Evolutionary conservation across 139 green algal genomes (phyloP), one percentile per base, ranked within the genome.

Genomic region (Chlamydomonas incerta): DNA sequence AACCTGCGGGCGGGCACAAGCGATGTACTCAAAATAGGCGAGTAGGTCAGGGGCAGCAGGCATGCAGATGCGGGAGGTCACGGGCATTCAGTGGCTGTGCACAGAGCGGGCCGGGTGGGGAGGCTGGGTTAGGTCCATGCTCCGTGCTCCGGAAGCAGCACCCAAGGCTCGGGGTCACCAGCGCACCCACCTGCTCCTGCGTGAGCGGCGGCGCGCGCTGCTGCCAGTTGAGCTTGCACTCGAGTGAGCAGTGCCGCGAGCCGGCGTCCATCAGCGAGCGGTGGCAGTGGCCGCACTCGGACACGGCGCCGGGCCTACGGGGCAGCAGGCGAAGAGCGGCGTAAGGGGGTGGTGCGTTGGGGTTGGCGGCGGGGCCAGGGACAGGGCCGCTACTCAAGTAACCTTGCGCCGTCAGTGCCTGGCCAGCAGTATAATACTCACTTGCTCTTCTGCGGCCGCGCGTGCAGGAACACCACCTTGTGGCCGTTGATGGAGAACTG

Each of bases 401-500:
- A n/a, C 60, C 26, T 33, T 34, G 26, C 26, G 5, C 26, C 26
- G 62, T 31, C 65, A 37, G 26, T 5, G n/a, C 31, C 65, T 5
- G 4, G 13, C 28, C 65, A 9, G 15, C 65, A 34, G 1, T 21
- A 24, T 0, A 5, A 1, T 0, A 84, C 88, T 28, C 74, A 85
- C 74, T 89, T 89, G 14, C 92, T 89, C 4, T 85, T 85, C 41
- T 98, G 95, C 41, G 95, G 95, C 2, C 95, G 90, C 31, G 93
- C 80, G 4, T 91, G 91, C 33, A 98, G 90, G 88, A 98, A 98
- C 24, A 98, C 75, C 62, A 98, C 96, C 72, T 93, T 93, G 63
- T 90, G 87, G 58, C 87, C 90, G 81, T 97, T 97, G 88, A 97
- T 97, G 23, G 95, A 88, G 87, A 97, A 97, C 28, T 92, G 89